phyloP scores from a whole-genome alignment of 768 basidiomycete genomes.

The Amanita muscaria region DNA sequence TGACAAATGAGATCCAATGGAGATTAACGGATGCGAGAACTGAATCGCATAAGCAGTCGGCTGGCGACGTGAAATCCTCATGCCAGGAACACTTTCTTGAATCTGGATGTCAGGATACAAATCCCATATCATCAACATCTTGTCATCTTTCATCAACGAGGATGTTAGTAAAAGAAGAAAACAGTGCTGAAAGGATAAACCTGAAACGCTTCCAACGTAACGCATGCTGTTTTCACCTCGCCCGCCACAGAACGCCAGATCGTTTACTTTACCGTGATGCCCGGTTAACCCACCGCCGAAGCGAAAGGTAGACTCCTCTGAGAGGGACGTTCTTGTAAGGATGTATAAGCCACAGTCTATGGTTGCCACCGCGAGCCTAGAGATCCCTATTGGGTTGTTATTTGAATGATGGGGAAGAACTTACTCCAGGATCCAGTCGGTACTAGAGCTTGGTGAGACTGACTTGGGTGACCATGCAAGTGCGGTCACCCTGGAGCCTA shows the following conservation, averaged over 20 bases:
- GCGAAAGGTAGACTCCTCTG: slow-evolving; percentile 46
- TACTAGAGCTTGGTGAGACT: slow-evolving; percentile 54
- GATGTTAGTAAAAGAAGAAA: slow-evolving; percentile 6
- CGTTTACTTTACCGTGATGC: slow-evolving; percentile 71
- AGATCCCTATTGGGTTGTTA: slow-evolving; percentile 3
- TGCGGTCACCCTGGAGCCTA: slow-evolving; percentile 63
- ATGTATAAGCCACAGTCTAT: slow-evolving; percentile 65
- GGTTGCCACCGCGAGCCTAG: slow-evolving; percentile 59
- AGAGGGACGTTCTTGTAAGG: slow-evolving; percentile 45
- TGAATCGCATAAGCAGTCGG: slow-evolving; percentile 72
- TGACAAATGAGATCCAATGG: slow-evolving; percentile 61
- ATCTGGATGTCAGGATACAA: slow-evolving; percentile 44
- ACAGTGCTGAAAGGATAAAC: slow-evolving; percentile 23
- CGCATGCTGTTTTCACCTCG: slow-evolving; percentile 56
- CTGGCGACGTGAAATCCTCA: slow-evolving; percentile 39
- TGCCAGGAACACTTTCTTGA: slow-evolving; percentile 21
- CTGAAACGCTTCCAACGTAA: slow-evolving; percentile 77
- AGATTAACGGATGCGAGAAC: slow-evolving; percentile 63
- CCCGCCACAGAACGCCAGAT: slow-evolving; percentile 75
- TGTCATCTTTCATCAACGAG: slow-evolving; percentile 47
- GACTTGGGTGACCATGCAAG: slow-evolving; percentile 71
- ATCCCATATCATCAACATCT: slow-evolving; percentile 83
- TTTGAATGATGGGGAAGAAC: slow-evolving; percentile 16
- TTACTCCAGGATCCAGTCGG: slow-evolving; percentile 69
- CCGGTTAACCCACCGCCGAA: slow-evolving; percentile 80